Conservation (phyloP, 2,329 filamentous ascomycete species). For the Ceratocystis lukuohia region DNA sequence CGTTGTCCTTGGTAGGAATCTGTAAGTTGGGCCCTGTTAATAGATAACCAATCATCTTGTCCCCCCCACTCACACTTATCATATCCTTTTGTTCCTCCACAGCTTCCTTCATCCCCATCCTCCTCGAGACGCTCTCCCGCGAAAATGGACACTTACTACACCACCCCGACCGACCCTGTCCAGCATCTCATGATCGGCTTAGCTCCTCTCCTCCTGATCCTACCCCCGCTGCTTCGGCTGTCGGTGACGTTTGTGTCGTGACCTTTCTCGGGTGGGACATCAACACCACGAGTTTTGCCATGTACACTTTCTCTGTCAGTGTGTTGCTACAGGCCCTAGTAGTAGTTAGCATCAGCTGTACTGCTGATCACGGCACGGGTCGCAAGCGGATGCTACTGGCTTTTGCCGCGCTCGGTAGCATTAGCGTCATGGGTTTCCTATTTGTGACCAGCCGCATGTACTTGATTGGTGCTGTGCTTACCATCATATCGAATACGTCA, state of each 20-base stretch:
- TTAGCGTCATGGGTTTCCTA: slow-evolving; percentile 79
- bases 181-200: slow-evolving; percentile 43
- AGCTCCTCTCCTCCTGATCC: no score
- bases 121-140: slow-evolving; percentile 81
- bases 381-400: slow-evolving; percentile 73
- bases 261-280: slow-evolving; percentile 70
- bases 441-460: slow-evolving; percentile 63
- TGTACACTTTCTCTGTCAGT: slow-evolving; percentile 94
- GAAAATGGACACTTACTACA: slow-evolving; percentile 79
- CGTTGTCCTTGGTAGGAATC: slow-evolving; percentile 22
- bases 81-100: neutral
- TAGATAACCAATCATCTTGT: slow-evolving; percentile 6
- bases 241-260: slow-evolving; percentile 57
- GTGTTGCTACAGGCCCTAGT: slow-evolving; percentile 79
- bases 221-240: neutral
- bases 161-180: slow-evolving; percentile 64
- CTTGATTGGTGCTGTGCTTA: slow-evolving; percentile 65
- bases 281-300: slow-evolving; percentile 92
- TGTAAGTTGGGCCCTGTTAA: slow-evolving; percentile 23
- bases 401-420: slow-evolving; percentile 74
- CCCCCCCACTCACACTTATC: neutral
- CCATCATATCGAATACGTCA: slow-evolving; percentile 82
- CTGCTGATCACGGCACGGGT: slow-evolving; percentile 85
- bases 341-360: slow-evolving; percentile 91
- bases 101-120: slow-evolving; percentile 93